A percentile compares a stretch with the other conserved stretches of the same genome.
Evolutionary conservation across 495 filamentous ascomycete species (phyloP).

Genomic region (Neurospora cerealis): DNA sequence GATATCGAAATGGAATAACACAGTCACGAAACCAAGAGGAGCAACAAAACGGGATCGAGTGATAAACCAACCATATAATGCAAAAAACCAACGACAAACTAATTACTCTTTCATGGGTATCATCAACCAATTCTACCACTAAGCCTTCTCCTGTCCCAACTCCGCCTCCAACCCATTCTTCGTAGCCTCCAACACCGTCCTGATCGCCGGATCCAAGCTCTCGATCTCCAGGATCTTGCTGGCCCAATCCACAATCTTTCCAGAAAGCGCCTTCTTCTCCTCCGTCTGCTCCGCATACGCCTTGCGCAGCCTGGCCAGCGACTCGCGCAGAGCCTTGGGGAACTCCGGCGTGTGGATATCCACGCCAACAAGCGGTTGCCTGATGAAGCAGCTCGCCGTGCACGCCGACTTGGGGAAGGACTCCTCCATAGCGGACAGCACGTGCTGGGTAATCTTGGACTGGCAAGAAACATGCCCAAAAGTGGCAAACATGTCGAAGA

Average conservation of each 20-base stretch:
- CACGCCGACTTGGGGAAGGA: constrained; percentile 46
- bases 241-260: constrained; percentile 51
- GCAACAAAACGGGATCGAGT: too few species aligned
- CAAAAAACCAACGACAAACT: background rate
- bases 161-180: constrained; percentile 21
- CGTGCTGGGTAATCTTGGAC: constrained; percentile 61
- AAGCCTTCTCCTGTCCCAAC: background rate
- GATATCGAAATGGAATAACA: too few species aligned
- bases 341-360: constrained; percentile 55
- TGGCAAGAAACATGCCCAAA: constrained; percentile 58
- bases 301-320: constrained; percentile 48
- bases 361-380: constrained; percentile 57
- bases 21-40: too few species aligned
- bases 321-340: constrained; percentile 56
- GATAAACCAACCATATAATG: background rate
- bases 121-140: background rate
- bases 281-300: constrained; percentile 31
- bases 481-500: constrained; percentile 67
- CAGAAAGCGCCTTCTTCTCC: constrained; percentile 36
- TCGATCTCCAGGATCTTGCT: constrained; percentile 42
- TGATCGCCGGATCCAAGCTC: constrained; percentile 55
- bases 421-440: constrained; percentile 53
- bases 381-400: constrained; percentile 59
- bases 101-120: background rate
- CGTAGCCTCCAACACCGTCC: constrained; percentile 54